Base-by-base conservation (phyloP, 2,329 filamentous ascomycete species). In the Pestalotiopsis sp. region DNA sequence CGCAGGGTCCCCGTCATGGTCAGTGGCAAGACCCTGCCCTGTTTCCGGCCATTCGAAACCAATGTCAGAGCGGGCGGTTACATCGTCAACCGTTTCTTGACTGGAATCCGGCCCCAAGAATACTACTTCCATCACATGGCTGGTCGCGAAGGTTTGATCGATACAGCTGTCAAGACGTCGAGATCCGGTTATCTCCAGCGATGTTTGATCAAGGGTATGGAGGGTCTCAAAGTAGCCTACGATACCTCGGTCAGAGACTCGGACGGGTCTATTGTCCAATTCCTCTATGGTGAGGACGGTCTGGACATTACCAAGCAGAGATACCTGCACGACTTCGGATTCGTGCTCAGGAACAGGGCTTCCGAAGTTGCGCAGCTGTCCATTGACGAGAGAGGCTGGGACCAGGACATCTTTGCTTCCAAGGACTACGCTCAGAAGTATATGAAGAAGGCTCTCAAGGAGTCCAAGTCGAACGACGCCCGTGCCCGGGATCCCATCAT, bases 121-220 rank as follows among this genome's bases (percentile, higher is more conserved):
- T 99, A 98, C 80, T 99, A 95, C 80, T 99, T 99, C 85, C 96
- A 99, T 88, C 94, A 97, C 81, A 99, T 99, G 97, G 96, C 95
- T 77, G 97, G 97, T 75, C 90, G 96, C 83, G 97, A 99, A 86
- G 96, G 96, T 85, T 85, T 99, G 73, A 99, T 99, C 78, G 96
- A 99, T 87, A 99, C 96, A 23, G 96, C 96, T 72, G 96, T 99
- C 80, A 99, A 99, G 83, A 99, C 96, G 1, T 97, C 95, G 11
- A 92, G 96, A 77, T 98, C 96, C 36, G 97, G 96, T 70, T 99
- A 99, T 78, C 85, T 99, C 65, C 96, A 99, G 79, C 89, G 97
- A 78, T 99, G 96, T 86, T 87, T 99, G 71, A 97, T 99, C 83
- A 99, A 99, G 84, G 96, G 96, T 70, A 97, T 99, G 92, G 96